Evolutionary conservation across 176 grass and related monocot genomes (phyloP).

Genomic region (Olyra latifolia): DNA sequence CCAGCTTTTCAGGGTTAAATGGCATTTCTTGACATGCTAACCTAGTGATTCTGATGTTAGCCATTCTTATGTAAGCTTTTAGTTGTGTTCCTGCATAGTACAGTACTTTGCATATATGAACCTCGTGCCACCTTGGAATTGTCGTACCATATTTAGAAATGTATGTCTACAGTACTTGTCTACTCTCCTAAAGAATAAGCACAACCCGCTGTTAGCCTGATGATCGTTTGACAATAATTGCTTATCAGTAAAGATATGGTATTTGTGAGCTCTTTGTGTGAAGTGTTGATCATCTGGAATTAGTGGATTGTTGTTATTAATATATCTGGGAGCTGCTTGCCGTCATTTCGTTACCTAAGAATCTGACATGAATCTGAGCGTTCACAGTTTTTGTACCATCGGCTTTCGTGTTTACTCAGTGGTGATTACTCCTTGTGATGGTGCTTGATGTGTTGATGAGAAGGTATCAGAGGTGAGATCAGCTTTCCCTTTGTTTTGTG

Average conservation of each 20-base stretch:
- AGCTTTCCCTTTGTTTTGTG: background rate
- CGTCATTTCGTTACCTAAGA: background rate
- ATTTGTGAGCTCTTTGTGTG: background rate
- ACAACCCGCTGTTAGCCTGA: background rate
- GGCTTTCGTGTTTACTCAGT: background rate
- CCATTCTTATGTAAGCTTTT: slow-evolving; percentile 40
- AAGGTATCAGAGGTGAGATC: background rate
- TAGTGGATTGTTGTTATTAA: background rate
- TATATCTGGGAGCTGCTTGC: background rate
- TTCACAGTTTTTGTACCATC: background rate
- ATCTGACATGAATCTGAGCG: background rate
- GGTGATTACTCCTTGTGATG: background rate
- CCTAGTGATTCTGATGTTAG: background rate
- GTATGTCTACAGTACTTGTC: background rate
- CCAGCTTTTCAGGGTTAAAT: slow-evolving; percentile 75
- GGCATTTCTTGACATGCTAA: slow-evolving; percentile 50
- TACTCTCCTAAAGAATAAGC: slow-evolving; percentile 16
- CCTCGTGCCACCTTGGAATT: background rate
- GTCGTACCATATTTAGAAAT: background rate
- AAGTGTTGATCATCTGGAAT: background rate
- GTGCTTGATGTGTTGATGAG: background rate
- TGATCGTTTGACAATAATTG: background rate
- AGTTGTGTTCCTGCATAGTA: slow-evolving; percentile 25
- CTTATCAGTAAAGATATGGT: background rate
- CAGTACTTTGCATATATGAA: slow-evolving; percentile 8